A percentile compares a stretch with the other conserved stretches of the same genome.
phyloP scores from a whole-genome alignment of 2,329 filamentous ascomycete genomes.

The Hymenoscyphus fructigenus region DNA sequence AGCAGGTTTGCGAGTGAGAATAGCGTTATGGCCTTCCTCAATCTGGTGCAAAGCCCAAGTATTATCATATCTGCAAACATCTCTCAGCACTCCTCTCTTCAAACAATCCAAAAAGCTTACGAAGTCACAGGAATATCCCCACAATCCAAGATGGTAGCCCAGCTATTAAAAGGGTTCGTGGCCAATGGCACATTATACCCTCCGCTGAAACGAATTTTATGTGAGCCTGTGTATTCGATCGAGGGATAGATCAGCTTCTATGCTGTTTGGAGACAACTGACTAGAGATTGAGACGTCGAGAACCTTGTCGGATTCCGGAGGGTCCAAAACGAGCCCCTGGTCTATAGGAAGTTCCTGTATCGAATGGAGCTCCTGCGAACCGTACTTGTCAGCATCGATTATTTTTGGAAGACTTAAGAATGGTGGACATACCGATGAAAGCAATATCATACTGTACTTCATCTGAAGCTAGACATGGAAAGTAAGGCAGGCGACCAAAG shows the following conservation, averaged over 20 bases:
- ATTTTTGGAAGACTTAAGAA: neutral
- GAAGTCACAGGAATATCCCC: conserved; percentile 84
- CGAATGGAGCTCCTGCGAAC: conserved; percentile 69
- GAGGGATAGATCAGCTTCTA: conserved; percentile 26
- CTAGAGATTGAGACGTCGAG: conserved; percentile 83
- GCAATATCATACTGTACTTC: conserved; percentile 79
- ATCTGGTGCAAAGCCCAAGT: conserved; percentile 79
- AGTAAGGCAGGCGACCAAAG: conserved; percentile 77
- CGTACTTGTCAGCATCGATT: conserved; percentile 15
- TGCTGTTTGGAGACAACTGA: conserved; percentile 47
- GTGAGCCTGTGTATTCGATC: conserved; percentile 38
- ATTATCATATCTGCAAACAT: conserved; percentile 68
- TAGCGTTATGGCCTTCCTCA: conserved; percentile 76
- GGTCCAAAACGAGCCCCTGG: conserved; percentile 83
- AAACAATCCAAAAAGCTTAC: conserved; percentile 47
- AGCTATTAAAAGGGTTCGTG: conserved; percentile 78
- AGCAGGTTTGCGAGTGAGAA: conserved; percentile 68
- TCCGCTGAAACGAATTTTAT: conserved; percentile 56
- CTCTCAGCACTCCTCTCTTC: neutral
- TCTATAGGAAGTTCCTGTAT: conserved; percentile 82
- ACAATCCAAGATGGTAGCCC: conserved; percentile 78
- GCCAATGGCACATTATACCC: conserved; percentile 82
- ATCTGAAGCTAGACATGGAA: conserved; percentile 69
- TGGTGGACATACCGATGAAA: conserved; percentile 63
- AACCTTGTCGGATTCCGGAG: conserved; percentile 82